Evolutionary conservation across 306 rosid genomes (phyloP), one percentile per base, ranked within the genome.

Genomic region (Cucurbita argyrosperma): DNA sequence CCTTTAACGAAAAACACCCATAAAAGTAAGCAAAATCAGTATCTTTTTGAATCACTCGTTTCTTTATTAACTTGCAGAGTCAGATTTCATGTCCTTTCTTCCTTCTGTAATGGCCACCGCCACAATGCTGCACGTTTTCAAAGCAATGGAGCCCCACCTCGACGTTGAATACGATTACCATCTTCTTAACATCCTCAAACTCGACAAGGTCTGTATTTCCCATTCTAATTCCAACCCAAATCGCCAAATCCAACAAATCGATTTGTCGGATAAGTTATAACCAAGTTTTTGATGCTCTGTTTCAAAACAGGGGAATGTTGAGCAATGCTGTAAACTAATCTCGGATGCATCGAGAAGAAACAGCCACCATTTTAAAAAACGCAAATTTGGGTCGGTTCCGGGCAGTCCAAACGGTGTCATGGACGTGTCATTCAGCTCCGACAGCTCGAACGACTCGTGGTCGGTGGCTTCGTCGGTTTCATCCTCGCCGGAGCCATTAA

Each of bases 381-480:
- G 97, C 8, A 91, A 88, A 81, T 81, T 86, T 60, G 85, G 88
- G 19, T 82, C 79, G 4, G 42, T 82, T 23, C 96, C 99, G 0
- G 79, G 88, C 18, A 91, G 99, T 51, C 99, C 99, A 72, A 89
- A 79, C 74, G 96, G 97, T 18, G 96, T 95, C 2, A 83, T 89
- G 47, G 97, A 91, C 43, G 81, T 83, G 78, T 83, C 90, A 6
- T 90, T 91, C 76, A 91, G 96, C 85, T 87, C 84, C 4, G 92
- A 89, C 50, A 79, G 88, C 81, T 91, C 97, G 7, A 88, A 89
- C 77, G 97, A 94, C 15, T 89, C 97, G 7, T 91, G 97, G 96
- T 77, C 84, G 0, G 75, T 82, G 39, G 61, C 84, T 1, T 66
- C 85, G 37, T 89, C 97, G 10, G 92, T 89, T 18, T 84, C 91